Base-by-base conservation (phyloP, 257 asterid genomes). In the Scutellaria barbata region DNA sequence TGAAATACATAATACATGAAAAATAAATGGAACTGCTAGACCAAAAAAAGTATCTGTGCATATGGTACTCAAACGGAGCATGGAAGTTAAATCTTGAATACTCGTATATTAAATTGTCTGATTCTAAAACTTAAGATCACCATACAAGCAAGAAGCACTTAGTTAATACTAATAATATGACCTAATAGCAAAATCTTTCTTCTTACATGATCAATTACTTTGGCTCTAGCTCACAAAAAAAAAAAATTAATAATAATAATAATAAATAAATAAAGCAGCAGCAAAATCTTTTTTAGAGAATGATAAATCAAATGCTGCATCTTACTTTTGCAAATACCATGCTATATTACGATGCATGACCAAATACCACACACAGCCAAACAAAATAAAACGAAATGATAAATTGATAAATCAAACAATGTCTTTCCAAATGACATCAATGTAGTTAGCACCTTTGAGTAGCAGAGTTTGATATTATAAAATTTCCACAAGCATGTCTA, bases 141-240 rank as follows among this genome's bases (percentile, higher is more conserved):
- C 25, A 51, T 63, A 35, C 41, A 70, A 54, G 63, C 68, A 52
- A 52, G 3, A 46, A 72, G 54, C 60, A 47, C 30, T 48, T 8
- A 35, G 7, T 8, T n/a, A 69, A 66, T 33, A 73, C 46, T 66
- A 53, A 18, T 22, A 72, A 60, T 17, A 48, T 22, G 46, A 62
- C 11, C 59, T 10, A 43, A 37, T 41, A 55, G 39, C 37, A 64
- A 8, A 48, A 12, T 75, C 60, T 30, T 30, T 30, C 35, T 2
- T 30, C 35, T 3, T 30, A 30, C 35, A 30, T 30, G 3, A 30
- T 30, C 35, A 30, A 30, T 30, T 2, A 30, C 35, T 30, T 30
- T 30, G 35, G 35, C 35, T 30, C 35, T 1, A 30, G 4, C 35
- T 2, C 35, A 4, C 35, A 4, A 30, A 30, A 30, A 3, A 30